Base-by-base conservation (phyloP, 768 basidiomycete species). In the Kwoniella newhampshirensis region DNA sequence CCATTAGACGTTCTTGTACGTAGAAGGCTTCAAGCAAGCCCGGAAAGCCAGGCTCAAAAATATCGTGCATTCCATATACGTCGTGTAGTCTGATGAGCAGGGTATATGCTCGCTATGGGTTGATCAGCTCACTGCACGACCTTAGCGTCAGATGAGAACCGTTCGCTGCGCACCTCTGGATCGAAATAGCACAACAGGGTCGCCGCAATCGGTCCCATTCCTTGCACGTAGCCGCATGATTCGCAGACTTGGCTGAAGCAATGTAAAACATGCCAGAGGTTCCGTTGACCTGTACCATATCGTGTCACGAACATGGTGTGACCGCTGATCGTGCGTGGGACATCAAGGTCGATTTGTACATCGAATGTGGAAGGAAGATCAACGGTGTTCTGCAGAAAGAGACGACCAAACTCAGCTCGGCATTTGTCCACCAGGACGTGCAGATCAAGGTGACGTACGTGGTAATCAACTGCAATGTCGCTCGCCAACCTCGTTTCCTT, bases 141-240 rank as follows among this genome's bases (percentile, higher is more conserved):
- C n/a, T 45, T 23, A 20, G 17, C 26, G 21, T 13, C 18, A 15
- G 26, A 17, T 15, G 26, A 45, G 20, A 45, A 45, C 26, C 3
- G 20, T 48, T n/a, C 6, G 27, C 17, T 7, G 28, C 76, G 55
- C 39, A 80, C 80, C 71, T 91, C 89, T 7, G 96, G 91, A 62
- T 87, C 86, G 73, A 91, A 87, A 75, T 98, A 98, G 78, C 88
- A 92, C 12, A 97, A 82, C 20, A 99, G 81, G 1, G 92, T 97
- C 0, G 93, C 89, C 0, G 94, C 91, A 55, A 99, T 89, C 5
- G 94, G 89, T 1, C 96, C 93, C 96, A 99, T 99, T 59, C 96
- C 96, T 78, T 99, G 96, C 37, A 93, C 92, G 74, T 99, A 99
- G 15, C 94, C 94, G 60, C 96, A 98, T 11, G 82, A 80, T 17